phyloP scores from a whole-genome alignment of 192 early-diverging fungal species.

The Coemansia sp. region DNA sequence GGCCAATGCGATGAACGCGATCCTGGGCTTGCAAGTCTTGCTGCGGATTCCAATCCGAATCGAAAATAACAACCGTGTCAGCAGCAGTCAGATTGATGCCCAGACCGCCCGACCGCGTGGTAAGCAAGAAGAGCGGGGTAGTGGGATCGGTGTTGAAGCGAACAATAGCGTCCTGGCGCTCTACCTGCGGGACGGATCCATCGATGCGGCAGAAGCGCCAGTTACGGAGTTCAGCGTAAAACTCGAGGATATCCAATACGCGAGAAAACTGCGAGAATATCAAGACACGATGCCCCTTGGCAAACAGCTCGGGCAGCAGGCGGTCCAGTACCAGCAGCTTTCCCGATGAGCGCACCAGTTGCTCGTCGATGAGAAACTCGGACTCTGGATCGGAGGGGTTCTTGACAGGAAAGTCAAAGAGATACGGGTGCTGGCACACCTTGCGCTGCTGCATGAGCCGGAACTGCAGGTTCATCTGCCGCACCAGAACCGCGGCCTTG shows the following conservation, averaged over 20 bases:
- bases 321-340: slow-evolving; percentile 86
- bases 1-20: slow-evolving; percentile 95
- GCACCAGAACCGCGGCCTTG: slow-evolving; percentile 47
- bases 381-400: slow-evolving; percentile 57
- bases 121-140: slow-evolving; percentile 79
- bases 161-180: slow-evolving; percentile 64
- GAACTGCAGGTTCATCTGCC: slow-evolving; percentile 74
- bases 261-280: slow-evolving; percentile 92
- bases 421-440: slow-evolving; percentile 94
- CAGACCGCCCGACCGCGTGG: slow-evolving; percentile 93
- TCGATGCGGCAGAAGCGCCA: slow-evolving; percentile 90
- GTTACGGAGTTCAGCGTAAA: slow-evolving; percentile 76
- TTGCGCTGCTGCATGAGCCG: slow-evolving; percentile 90
- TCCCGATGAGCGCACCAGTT: slow-evolving; percentile 72
- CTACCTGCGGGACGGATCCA: slow-evolving; percentile 77
- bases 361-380: slow-evolving; percentile 57
- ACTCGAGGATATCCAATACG: slow-evolving; percentile 89
- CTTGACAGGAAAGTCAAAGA: slow-evolving; percentile 76
- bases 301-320: slow-evolving; percentile 75
- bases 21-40: slow-evolving; percentile 96
- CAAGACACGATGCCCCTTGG: slow-evolving; percentile 85
- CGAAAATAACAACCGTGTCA: slow-evolving; percentile 94
- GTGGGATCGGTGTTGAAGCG: slow-evolving; percentile 47
- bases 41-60: slow-evolving; percentile 99
- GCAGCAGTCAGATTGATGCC: slow-evolving; percentile 97